Base-by-base conservation (phyloP, 768 basidiomycete species). In the Termitomyces sp. region DNA sequence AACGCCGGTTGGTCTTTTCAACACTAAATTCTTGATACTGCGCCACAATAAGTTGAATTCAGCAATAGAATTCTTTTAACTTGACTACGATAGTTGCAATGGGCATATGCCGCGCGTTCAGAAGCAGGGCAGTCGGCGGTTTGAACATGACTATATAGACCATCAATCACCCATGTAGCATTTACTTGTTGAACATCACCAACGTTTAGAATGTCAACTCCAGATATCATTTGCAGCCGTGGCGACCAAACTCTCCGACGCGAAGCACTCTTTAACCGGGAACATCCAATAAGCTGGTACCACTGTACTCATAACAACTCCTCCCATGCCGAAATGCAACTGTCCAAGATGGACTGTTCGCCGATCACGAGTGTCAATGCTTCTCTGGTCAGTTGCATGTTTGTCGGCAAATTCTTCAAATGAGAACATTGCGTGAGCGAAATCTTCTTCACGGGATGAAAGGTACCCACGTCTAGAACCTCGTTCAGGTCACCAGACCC, bases 331-430 rank as follows among this genome's bases (percentile, higher is more conserved):
- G 74, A 71, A 46, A 70, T 67, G 60, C 84, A 84, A 57, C 78
- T 77, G 54, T 84, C 77, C 58, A 86, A 68, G 38, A 86, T 69
- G 4, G 84, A 82, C 34, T 69, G 64, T 59, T 85, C 84, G 5
- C 73, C 73, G 60, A 84, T 69, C 43, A 77, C 75, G 50, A 83
- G 59, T 7, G 72, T 68, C 34, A 86, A 59, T 17, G 78, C 82
- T 43, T 76, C 58, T 54, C 73, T 73, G 23, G 81, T 81, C 21
- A 78, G 76, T 12, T 54, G 57, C 70, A 71, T 71, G 31, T 64
- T 59, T 3, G 59, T 61, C 21, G 77, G 72, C 41, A 79, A 64
- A 27, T 59, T 68, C 83, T 83, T 58, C 19, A 63, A 45, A 45
- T 54, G 23, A 43, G 27, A 10, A 31, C 37, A 51, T 54, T 43